phyloP scores from a whole-genome alignment of 2,329 filamentous ascomycete species.

The Hymenoscyphus salicellus region DNA sequence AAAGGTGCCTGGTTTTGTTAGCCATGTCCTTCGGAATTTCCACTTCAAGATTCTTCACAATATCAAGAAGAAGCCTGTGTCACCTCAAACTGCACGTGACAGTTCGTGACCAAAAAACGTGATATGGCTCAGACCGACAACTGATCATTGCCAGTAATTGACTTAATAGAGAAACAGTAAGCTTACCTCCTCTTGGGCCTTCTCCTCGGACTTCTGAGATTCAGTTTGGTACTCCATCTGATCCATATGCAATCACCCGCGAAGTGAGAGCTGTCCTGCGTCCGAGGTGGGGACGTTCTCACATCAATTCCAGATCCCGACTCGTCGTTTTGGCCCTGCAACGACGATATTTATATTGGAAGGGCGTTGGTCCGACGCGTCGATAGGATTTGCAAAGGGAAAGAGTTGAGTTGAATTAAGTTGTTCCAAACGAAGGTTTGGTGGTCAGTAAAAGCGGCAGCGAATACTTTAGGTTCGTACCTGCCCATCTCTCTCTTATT shows the following conservation, averaged over 20 bases:
- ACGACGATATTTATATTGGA: not conserved
- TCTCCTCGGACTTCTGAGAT: not conserved
- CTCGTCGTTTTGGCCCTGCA: not conserved
- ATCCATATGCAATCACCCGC: not conserved
- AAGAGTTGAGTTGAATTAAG: not conserved
- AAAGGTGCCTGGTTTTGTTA: constrained; percentile 9
- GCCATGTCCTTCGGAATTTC: not conserved
- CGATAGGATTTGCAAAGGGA: not conserved
- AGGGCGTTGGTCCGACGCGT: not conserved
- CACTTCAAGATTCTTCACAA: not conserved
- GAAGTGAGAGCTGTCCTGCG: not conserved
- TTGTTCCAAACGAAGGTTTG: not conserved
- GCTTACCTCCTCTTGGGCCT: not conserved
- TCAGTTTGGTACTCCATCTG: not conserved
- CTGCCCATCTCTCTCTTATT: too few relatives aligned
- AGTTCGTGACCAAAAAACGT: not conserved
- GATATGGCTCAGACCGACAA: not conserved
- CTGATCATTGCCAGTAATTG: not conserved
- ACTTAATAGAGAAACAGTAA: not conserved
- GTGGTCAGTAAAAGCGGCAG: not conserved
- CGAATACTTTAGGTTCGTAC: too few relatives aligned
- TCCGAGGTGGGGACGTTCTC: not conserved
- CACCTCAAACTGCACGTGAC: too few relatives aligned
- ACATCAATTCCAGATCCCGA: not conserved
- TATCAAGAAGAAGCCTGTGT: not conserved